phyloP scores from a whole-genome alignment of 176 grass and related monocot genomes.

The Ensete glaucum region DNA sequence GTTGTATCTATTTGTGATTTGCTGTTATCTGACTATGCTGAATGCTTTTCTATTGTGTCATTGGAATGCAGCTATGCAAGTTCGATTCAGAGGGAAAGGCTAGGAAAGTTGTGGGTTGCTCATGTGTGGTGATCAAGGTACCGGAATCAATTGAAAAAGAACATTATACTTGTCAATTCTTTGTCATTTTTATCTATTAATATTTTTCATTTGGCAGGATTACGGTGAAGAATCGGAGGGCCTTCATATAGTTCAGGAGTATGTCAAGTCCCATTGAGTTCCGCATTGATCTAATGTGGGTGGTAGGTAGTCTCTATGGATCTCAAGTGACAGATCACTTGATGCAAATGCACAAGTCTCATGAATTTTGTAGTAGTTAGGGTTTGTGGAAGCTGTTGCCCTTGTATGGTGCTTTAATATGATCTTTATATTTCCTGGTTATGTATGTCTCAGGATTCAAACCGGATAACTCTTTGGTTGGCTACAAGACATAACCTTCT shows the following conservation, averaged over 20 bases:
- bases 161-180: background rate
- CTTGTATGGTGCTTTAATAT: too few species aligned
- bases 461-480: too few species aligned
- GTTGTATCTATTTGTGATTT: background rate
- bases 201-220: slow-evolving; percentile 39
- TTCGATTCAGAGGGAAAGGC: slow-evolving; percentile 74
- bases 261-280: slow-evolving; percentile 51
- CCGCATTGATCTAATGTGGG: too few species aligned
- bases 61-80: slow-evolving; percentile 54
- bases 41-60: background rate
- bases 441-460: too few species aligned
- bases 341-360: too few species aligned
- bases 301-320: too few species aligned
- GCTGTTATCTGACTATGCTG: background rate
- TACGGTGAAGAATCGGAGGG: slow-evolving; percentile 74
- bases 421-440: too few species aligned
- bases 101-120: slow-evolving; percentile 77
- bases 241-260: slow-evolving; percentile 77
- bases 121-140: slow-evolving; percentile 74
- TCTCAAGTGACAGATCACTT: too few species aligned
- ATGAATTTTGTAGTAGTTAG: too few species aligned
- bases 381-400: too few species aligned
- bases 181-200: background rate
- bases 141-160: background rate
- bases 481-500: too few species aligned